Base-by-base conservation (phyloP, 441 rosid species). In the Corymbia citriodora region DNA sequence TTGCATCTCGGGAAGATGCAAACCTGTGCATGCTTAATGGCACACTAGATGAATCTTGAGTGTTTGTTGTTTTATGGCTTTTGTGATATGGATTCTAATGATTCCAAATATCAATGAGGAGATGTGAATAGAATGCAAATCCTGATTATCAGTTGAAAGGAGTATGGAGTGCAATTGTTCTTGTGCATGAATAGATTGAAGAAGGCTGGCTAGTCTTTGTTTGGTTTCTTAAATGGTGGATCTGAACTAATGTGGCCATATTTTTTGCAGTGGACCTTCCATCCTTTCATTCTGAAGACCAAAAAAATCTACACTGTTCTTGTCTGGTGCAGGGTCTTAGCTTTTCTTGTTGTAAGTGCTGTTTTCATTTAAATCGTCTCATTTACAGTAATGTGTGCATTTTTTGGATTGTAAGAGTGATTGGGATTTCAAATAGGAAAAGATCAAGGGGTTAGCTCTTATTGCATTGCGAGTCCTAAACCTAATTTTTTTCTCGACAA, bases 271-370 rank as follows among this genome's bases (percentile, higher is more conserved):
- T 98, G 99, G 99, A 97, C 98, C 79, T 97, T 97, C 94, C 99
- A 98, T 94, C 99, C 99, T 89, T 98, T 98, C 95, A 92, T 97
- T 94, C 92, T 96, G 93, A 97, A 98, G 95, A 95, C 94, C 96
- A 98, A 96, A 94, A 97, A 93, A 95, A 95, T 98, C 96, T 98
- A 98, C 95, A 98, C 99, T 12, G 99, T 98, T 90, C 94, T 98
- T 50, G 87, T 98, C 82, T 98, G 99, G 99, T 97, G 99, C 96
- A 95, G 99, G 95, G 97, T 98, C 93, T 94, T 98, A 85, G 97
- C 99, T 55, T 98, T 95, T 95, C 93, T 98, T 94, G 99, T 96
- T 91, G 99, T 98, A 94, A 97, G 99, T 96, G 57, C 82, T 54
- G 68, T 87, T 87, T 59, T 79, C 52, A 21, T 79, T 21, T 79